Evolutionary conservation across 208 protist species (phyloP), one percentile per base, ranked within the genome.

Genomic region (Angomonas desouzai): DNA sequence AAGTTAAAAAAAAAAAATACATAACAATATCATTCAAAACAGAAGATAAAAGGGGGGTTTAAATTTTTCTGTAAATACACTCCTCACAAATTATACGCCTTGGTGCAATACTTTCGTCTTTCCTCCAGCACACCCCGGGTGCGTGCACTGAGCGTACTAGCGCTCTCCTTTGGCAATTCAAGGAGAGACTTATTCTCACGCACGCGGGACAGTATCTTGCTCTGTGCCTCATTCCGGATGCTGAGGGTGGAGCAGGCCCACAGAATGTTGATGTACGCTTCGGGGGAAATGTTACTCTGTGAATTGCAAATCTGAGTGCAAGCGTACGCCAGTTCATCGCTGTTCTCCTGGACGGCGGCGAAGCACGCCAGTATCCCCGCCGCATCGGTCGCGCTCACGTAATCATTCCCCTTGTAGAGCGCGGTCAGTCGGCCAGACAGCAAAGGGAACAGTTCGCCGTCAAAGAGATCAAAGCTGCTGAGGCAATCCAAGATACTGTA

Each of bases 371-470:
- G 77, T 23, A 88, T 71, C 18, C 71, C 69, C 28, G 85, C 87
- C 28, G 85, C 85, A 40, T 96, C 90, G 13, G 55, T 59, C 22
- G 75, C 64, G 59, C 74, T 76, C 23, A 96, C 66, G 64, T 83
- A 86, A 29, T 57, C 74, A 30, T 70, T 78, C 62, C 87, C 81
- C 51, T 82, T 74, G 32, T 77, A 64, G 48, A 92, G 68, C 20
- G 72, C 76, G 16, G 79, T 58, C 30, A 93, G 56, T 10, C 90
- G 86, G 1, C 87, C 81, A 18, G 85, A 84, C 23, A 96, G 81
- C 48, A 96, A 72, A n/a, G 90, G 90, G 62, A 92, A 96, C 20
- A 96, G 72, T 60, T 96, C 87, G 10, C 72, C 90, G 57, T 96
- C 90, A 66, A 96, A 96, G 38, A 96, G 77, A 55, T 96, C 90